Evolutionary conservation across 208 protist species (phyloP), one percentile per base, ranked within the genome.

Genomic region (Acanthamoeba pearcei): DNA sequence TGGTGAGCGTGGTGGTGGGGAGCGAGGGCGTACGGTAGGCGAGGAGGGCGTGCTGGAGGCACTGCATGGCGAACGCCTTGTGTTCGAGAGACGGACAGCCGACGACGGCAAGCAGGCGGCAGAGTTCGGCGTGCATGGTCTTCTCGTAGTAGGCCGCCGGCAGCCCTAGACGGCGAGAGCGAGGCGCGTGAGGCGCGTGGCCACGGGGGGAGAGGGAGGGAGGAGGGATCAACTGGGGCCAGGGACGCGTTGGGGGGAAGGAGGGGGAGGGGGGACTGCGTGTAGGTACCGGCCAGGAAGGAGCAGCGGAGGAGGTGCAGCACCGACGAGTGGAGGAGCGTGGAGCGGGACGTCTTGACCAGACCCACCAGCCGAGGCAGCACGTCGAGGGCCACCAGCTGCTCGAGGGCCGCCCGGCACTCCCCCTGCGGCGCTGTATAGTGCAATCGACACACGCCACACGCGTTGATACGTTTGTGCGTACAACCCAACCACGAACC

Each of bases 41-140:
- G 8, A 55, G 76, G 24, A 85, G 76, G 9, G 76, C 76, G 29
- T 85, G 42, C 22, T 55, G 42, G 46, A 85, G 76, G 17, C 32
- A 53, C 42, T 85, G 76, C 9, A 85, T 57, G 19, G 76, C n/a
- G 22, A 85, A 85, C 12, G 76, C 76, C 46, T 85, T 85, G n/a
- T 57, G 42, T 46, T 5, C 32, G 4, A 85, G 76, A 57, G 76
- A 85, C 5, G 32, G 12, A 9, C 13, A 85, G 5, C 24, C 6
- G 42, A 51, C n/a, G n/a, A n/a, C n/a, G n/a, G n/a, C 22, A 85
- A 55, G 42, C 8, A 85, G 42, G 15, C 76, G n/a, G 42, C 76
- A 85, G 24, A 85, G 46, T 6, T 22, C 12, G 12, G 9, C 76
- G 32, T 85, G 32, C 5, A 85, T 38, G n/a, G 32, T 24, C 42